phyloP scores from a whole-genome alignment of 768 basidiomycete species.

The Lactifluus subvellereus region DNA sequence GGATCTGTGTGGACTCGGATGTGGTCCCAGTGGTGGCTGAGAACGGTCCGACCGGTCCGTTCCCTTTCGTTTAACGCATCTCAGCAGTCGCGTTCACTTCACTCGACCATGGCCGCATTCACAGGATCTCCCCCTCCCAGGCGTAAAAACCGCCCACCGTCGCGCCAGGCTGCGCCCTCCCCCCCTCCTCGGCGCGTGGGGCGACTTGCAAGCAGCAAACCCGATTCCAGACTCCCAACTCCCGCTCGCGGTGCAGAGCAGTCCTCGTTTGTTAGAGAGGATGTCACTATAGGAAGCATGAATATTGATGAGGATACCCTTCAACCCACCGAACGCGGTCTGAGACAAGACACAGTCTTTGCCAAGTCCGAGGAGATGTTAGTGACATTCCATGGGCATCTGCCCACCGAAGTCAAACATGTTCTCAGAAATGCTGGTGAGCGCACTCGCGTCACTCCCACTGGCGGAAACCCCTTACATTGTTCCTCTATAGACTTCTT shows the following conservation, averaged over 20 bases:
- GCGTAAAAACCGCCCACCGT: slow-evolving; percentile 20
- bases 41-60: not conserved
- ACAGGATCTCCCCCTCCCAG: slow-evolving; percentile 23
- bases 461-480: not conserved
- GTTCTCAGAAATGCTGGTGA: slow-evolving; percentile 61
- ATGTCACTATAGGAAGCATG: slow-evolving; percentile 45
- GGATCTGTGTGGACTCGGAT: not conserved
- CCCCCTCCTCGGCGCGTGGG: slow-evolving; percentile 28
- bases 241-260: slow-evolving; percentile 33
- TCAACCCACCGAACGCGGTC: slow-evolving; percentile 35
- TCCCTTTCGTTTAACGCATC: not conserved
- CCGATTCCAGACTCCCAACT: slow-evolving; percentile 41
- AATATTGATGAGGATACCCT: slow-evolving; percentile 56
- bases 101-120: slow-evolving; percentile 19
- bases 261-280: slow-evolving; percentile 37
- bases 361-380: slow-evolving; percentile 69
- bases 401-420: slow-evolving; percentile 72
- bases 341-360: slow-evolving; percentile 40
- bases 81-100: not conserved
- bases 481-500: slow-evolving; percentile 50
- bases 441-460: slow-evolving; percentile 19
- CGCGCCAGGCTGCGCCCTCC: slow-evolving; percentile 27
- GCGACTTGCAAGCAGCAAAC: slow-evolving; percentile 30
- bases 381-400: slow-evolving; percentile 59
- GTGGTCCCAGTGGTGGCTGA: not conserved